Evolutionary conservation across 108 stramenopile genomes (phyloP), one percentile per base, ranked within the genome.

Genomic region (Bacterosira constricta): DNA sequence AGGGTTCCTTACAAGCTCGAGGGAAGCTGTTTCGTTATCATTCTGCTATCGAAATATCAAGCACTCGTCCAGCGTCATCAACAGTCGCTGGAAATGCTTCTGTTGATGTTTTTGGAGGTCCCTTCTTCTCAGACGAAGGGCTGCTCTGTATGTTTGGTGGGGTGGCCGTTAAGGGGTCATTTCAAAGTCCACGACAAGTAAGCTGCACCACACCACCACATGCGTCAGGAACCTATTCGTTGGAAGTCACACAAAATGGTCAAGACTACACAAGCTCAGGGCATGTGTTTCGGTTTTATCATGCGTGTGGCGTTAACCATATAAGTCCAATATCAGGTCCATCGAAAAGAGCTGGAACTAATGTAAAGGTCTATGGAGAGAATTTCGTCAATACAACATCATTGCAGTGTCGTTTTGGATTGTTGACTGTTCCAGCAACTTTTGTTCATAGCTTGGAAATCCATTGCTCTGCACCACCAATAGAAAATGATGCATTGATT

Each of bases 181-280:
- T 66, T 44, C 7, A 76, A 32, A 65, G 67, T 42, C 44, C 65
- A n/a, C 69, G 68, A 10, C 63, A 73, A 71, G 65, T 90, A 0
- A 59, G 47, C n/a, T 92, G 91, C 77, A 69, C 55, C 25, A 84
- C 90, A 23, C 91, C 91, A 13, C 62, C 73, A 10, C 66, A 71
- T 37, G 59, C 67, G 4, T 39, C 83, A 0, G 89, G 91, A 21
- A 37, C 52, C 0, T 87, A 86, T 66, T 36, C 85, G 10, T 32
- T 92, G 9, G 86, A 83, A 35, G 68, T 92, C 26, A 85, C 83
- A 2, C 56, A 86, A 50, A 92, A 92, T 54, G 88, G 87, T 34
- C 91, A 92, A 66, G 91, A 92, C 46, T 92, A 72, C 52, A 85
- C 85, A 3, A 12, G 59, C 20, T 71, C 61, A 21, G 36, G 76